phyloP scores from a whole-genome alignment of 2,329 filamentous ascomycete species.

The Helicocarpus griseus region DNA sequence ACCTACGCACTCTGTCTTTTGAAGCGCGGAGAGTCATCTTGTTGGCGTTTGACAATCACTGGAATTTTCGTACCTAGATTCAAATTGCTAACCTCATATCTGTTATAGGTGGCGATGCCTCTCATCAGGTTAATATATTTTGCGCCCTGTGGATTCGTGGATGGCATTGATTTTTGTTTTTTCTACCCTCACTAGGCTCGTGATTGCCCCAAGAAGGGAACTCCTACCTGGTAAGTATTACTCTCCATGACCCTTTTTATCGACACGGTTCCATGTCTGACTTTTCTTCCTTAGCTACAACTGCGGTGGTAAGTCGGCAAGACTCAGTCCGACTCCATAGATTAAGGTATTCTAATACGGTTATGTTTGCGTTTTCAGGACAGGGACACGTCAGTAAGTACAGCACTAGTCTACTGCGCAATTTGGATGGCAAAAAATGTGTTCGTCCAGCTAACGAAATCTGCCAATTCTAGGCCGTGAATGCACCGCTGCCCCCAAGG shows the following conservation, averaged over 20 bases:
- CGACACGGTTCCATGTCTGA: constrained; percentile 3
- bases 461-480: constrained; percentile 57
- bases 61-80: neutral
- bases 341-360: neutral
- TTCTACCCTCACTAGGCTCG: constrained; percentile 51
- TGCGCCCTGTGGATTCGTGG: constrained; percentile 12
- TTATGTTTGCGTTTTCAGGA: constrained; percentile 27
- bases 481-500: constrained; percentile 80
- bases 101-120: constrained; percentile 56
- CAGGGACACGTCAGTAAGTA: constrained; percentile 69
- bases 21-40: neutral
- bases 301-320: constrained; percentile 56
- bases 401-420: neutral
- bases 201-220: constrained; percentile 76
- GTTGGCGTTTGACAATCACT: neutral
- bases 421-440: neutral
- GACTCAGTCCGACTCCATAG: constrained; percentile 4
- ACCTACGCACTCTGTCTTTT: neutral
- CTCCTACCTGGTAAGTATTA: constrained; percentile 63
- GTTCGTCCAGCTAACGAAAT: constrained; percentile 1
- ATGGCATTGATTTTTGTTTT: constrained; percentile 13
- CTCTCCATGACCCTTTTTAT: neutral
- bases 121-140: constrained; percentile 58
- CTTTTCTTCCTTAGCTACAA: constrained; percentile 53
- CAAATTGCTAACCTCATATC: constrained; percentile 7